Evolutionary conservation across 176 grass and related monocot genomes (phyloP).

Genomic region (Eragrostis nindensis): DNA sequence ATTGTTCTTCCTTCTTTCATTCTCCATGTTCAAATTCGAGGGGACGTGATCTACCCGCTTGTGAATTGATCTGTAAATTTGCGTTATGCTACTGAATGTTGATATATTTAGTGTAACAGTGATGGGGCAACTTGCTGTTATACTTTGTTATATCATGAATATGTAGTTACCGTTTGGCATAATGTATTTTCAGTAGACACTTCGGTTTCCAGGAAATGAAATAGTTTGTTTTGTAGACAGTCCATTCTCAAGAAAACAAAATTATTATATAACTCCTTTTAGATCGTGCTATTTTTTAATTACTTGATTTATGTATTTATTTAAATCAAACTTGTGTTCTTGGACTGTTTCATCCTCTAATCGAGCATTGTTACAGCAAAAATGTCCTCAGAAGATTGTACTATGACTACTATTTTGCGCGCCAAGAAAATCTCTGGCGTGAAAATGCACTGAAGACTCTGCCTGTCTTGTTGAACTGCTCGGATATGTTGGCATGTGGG

Average conservation of each 20-base stretch:
- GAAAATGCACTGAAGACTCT: slow-evolving; percentile 97
- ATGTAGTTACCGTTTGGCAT: slow-evolving; percentile 1
- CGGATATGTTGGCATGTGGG: slow-evolving; percentile 95
- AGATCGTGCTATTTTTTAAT: slow-evolving; percentile 1
- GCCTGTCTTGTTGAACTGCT: slow-evolving; percentile 88
- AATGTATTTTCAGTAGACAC: slow-evolving; percentile 1
- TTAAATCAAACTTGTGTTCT: background rate
- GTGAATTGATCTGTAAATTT: slow-evolving; percentile 17
- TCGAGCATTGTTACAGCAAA: slow-evolving; percentile 63
- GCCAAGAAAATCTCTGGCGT: slow-evolving; percentile 92
- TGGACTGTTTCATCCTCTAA: slow-evolving; percentile 35
- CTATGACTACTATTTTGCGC: slow-evolving; percentile 90
- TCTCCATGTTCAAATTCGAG: slow-evolving; percentile 13
- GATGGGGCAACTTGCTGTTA: background rate
- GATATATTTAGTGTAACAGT: slow-evolving; percentile 8
- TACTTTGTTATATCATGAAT: slow-evolving; percentile 3
- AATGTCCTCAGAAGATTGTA: slow-evolving; percentile 95
- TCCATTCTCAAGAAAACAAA: slow-evolving; percentile 4
- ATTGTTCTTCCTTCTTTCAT: slow-evolving; percentile 16
- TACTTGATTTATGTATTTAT: slow-evolving; percentile 22
- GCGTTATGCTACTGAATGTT: slow-evolving; percentile 17
- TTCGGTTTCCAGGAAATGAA: slow-evolving; percentile 24
- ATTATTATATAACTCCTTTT: slow-evolving; percentile 18
- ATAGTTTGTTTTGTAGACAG: background rate
- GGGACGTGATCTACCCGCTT: background rate